These are phyloP conservation scores for Thielaviopsis ethacetica DNA, from an alignment of 2,329 filamentous ascomycete genomes.

Conservation along the genomic window DNA sequence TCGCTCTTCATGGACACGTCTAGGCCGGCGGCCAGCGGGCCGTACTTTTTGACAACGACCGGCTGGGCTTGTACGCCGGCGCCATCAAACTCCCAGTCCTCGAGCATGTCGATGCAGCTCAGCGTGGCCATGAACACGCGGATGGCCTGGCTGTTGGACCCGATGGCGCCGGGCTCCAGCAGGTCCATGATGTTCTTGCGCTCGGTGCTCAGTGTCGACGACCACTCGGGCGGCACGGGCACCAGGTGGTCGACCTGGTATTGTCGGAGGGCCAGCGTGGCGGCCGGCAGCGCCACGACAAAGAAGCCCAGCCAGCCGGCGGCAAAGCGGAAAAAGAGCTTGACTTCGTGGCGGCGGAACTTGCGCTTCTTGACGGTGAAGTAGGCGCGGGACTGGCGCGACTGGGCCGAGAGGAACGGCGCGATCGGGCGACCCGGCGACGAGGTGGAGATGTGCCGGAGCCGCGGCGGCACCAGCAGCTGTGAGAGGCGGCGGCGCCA, in stretches of 20 bases:
- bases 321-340: conserved; percentile 45
- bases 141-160: not conserved
- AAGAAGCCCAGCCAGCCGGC: conserved; percentile 7
- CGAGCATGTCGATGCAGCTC: conserved; percentile 5
- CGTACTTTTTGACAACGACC: conserved; percentile 4
- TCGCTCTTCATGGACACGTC: conserved; percentile 65
- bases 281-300: conserved; percentile 1
- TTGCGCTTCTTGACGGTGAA: conserved; percentile 63
- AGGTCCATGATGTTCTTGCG: conserved; percentile 6
- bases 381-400: conserved; percentile 40
- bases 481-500: conserved; percentile 13
- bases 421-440: conserved; percentile 26
- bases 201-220: not conserved
- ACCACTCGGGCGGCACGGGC: conserved; percentile 9
- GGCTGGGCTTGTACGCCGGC: conserved; percentile 9
- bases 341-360: conserved; percentile 55
- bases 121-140: conserved; percentile 1
- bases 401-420: conserved; percentile 34
- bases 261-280: conserved; percentile 2
- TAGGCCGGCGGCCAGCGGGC: conserved; percentile 23
- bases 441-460: conserved; percentile 37
- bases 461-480: conserved; percentile 14
- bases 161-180: conserved; percentile 5
- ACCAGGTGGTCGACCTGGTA: conserved; percentile 9
- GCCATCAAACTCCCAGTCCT: conserved; percentile 8